Conservation (phyloP, 345 rosid genomes). For the Erucastrum elatum region DNA sequence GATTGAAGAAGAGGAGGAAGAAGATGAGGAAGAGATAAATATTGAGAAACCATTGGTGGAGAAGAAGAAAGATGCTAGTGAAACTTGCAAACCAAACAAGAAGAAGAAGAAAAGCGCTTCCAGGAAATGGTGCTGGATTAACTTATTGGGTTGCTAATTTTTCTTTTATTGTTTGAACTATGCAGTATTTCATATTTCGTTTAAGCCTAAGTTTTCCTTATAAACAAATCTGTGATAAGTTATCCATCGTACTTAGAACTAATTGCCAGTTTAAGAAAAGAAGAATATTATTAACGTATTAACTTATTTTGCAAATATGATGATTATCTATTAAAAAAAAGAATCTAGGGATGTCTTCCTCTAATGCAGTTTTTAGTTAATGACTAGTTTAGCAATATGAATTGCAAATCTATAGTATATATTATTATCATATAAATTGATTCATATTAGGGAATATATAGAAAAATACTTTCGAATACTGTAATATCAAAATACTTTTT, state of each 20-base stretch:
- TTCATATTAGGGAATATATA: no score
- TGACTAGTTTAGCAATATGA: neutral
- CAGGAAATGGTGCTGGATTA: neutral
- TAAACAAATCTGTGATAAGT: neutral
- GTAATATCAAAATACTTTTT: no score
- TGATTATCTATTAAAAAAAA: neutral
- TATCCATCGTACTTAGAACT: neutral
- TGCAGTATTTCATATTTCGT: neutral
- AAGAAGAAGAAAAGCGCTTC: neutral
- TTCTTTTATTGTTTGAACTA: neutral
- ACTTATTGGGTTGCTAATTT: neutral
- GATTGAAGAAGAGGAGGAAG: neutral
- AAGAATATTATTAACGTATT: neutral
- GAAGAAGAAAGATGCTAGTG: neutral
- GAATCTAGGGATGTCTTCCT: neutral
- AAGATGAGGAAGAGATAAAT: neutral
- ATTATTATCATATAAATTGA: no score
- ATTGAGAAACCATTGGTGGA: neutral
- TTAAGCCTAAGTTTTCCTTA: neutral
- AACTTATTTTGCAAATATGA: neutral
- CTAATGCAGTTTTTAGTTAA: neutral
- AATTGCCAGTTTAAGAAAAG: no score
- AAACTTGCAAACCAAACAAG: neutral
- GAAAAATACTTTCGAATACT: no score
- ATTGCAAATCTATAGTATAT: neutral